Evolutionary conservation across 305 asterid species (phyloP).

Genomic region (Rubia balearica): DNA sequence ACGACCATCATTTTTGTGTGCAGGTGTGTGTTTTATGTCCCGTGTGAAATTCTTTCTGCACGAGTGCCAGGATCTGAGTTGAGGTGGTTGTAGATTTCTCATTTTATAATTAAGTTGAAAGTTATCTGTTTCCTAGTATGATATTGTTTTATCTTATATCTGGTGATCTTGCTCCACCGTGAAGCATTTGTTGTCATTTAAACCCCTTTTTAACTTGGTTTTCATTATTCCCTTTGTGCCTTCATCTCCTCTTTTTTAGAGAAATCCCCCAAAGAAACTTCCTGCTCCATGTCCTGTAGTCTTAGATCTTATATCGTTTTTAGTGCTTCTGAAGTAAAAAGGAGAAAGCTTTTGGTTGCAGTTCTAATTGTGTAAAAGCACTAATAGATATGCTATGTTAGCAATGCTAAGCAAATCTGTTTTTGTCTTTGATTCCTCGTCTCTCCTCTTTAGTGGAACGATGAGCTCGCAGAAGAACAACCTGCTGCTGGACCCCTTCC

Average conservation of each 20-base stretch:
- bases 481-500: slow-evolving; percentile 40
- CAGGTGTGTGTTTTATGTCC: neutral
- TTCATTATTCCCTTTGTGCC: neutral
- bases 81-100: neutral
- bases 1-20: neutral
- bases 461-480: slow-evolving; percentile 74
- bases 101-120: neutral
- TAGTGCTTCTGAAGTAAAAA: neutral
- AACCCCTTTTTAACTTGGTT: neutral
- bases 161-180: neutral
- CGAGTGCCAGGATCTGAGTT: neutral
- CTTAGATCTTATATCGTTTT: neutral
- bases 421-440: slow-evolving; percentile 9
- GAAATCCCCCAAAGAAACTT: neutral
- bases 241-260: neutral
- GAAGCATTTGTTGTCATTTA: neutral
- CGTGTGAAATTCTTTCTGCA: neutral
- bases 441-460: slow-evolving; percentile 54
- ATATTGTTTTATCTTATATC: neutral
- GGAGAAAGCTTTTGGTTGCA: neutral
- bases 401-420: slow-evolving; percentile 6
- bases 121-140: neutral
- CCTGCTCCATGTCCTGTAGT: neutral
- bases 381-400: slow-evolving; percentile 5
- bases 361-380: slow-evolving; percentile 4